Evolutionary conservation across 2,329 filamentous ascomycete species (phyloP).

Genomic region (Aspergillus sp.): DNA sequence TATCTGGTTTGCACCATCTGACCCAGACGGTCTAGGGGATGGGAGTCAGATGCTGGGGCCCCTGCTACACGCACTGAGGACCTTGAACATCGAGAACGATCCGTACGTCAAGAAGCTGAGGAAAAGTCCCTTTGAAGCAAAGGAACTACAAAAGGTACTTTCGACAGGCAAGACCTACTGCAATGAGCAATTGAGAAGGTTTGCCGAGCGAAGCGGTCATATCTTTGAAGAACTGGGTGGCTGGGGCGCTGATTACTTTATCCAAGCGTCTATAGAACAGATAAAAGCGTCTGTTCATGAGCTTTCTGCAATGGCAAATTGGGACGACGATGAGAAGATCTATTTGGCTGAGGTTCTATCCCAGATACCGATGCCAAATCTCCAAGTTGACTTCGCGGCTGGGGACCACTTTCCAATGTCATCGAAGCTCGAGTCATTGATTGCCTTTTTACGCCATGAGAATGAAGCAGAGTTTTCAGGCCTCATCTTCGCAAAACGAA

Average conservation of each 20-base stretch:
- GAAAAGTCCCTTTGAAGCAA: constrained; percentile 31
- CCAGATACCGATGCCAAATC: constrained; percentile 14
- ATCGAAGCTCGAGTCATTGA: constrained; percentile 53
- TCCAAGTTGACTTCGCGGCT: constrained; percentile 1
- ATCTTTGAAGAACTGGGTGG: constrained; percentile 57
- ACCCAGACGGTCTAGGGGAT: neutral
- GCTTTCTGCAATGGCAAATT: constrained; percentile 34
- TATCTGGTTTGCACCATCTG: constrained; percentile 13
- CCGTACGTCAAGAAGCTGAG: constrained; percentile 53
- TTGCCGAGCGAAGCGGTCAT: constrained; percentile 48
- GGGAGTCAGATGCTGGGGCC: constrained; percentile 34
- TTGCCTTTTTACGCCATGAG: constrained; percentile 48
- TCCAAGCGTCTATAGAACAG: constrained; percentile 46
- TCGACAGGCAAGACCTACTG: constrained; percentile 32
- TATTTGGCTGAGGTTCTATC: constrained; percentile 49
- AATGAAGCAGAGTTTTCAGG: constrained; percentile 46
- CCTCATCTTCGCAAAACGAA: constrained; percentile 64
- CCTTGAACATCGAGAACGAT: constrained; percentile 56
- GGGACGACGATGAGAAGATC: constrained; percentile 47
- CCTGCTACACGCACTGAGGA: constrained; percentile 38
- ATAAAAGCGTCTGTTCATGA: constrained; percentile 17
- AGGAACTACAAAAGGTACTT: constrained; percentile 22
- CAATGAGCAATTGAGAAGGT: constrained; percentile 52
- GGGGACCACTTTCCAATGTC: constrained; percentile 38
- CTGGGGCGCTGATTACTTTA: constrained; percentile 67